Conservation (phyloP, 2,329 filamentous ascomycete genomes). For the Verticillium isaacii region DNA sequence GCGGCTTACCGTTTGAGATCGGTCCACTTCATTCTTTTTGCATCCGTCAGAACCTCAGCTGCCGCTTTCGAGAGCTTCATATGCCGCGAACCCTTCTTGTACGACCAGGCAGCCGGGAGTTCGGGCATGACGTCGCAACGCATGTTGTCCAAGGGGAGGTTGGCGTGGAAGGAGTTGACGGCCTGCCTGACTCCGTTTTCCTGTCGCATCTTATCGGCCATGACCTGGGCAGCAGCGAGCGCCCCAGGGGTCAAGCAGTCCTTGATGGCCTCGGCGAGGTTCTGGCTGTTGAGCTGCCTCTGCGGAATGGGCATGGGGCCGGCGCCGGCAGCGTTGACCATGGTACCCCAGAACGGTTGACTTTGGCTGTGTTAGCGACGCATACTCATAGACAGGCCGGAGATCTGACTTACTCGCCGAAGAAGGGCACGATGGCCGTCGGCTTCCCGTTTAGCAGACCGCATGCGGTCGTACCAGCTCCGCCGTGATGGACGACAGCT, state of each 20-base stretch:
- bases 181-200: constrained; percentile 33
- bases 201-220: constrained; percentile 26
- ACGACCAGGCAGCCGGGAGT: constrained; percentile 45
- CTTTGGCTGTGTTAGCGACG: constrained; percentile 2
- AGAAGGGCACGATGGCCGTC: constrained; percentile 50
- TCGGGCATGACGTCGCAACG: constrained; percentile 33
- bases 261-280: constrained; percentile 28
- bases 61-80: constrained; percentile 46
- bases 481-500: constrained; percentile 52
- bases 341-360: constrained; percentile 39
- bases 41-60: constrained; percentile 45
- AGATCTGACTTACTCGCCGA: constrained; percentile 24
- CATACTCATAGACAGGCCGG: not conserved
- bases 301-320: constrained; percentile 32
- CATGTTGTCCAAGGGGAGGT: constrained; percentile 27
- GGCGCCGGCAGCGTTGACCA: constrained; percentile 34
- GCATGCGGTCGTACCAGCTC: constrained; percentile 51
- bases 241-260: constrained; percentile 26
- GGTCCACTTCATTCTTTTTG: constrained; percentile 35
- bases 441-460: constrained; percentile 44
- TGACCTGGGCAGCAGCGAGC: constrained; percentile 20
- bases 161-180: constrained; percentile 33
- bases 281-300: constrained; percentile 25
- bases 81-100: constrained; percentile 31
- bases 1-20: constrained; percentile 27